These are phyloP conservation scores for Venturia aucupariae DNA, from an alignment of 2,329 filamentous ascomycete genomes.

Conservation along the genomic window DNA sequence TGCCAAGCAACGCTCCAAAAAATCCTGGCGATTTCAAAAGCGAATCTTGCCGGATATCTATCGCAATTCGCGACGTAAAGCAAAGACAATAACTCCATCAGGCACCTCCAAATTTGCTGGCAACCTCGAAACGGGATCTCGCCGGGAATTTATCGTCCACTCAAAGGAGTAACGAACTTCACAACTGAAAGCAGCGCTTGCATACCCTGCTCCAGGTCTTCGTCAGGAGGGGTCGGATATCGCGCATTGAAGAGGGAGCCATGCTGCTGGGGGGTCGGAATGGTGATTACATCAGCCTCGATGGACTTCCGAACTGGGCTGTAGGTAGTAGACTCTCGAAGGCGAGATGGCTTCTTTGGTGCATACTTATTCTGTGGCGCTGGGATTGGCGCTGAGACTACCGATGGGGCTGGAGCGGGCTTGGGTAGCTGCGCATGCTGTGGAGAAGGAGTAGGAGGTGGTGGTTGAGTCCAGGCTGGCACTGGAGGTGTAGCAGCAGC, in stretches of 20 bases:
- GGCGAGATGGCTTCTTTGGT: constrained; percentile 8
- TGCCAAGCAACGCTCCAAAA: not conserved
- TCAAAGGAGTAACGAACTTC: not conserved
- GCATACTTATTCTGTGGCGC: constrained; percentile 2
- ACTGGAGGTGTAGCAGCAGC: not conserved
- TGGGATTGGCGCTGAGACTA: not conserved
- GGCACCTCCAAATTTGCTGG: not conserved
- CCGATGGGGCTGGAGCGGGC: not conserved
- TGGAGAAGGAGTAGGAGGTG: not conserved
- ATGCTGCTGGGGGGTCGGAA: not conserved
- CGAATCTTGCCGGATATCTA: not conserved
- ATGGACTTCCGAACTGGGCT: not conserved
- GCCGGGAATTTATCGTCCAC: not conserved
- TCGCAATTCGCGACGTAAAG: not conserved
- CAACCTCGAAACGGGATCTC: not conserved
- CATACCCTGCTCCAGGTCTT: not conserved
- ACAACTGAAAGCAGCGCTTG: not conserved
- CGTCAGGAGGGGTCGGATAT: not conserved
- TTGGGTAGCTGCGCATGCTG: constrained; percentile 1
- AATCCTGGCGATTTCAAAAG: not conserved
- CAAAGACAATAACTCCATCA: not conserved
- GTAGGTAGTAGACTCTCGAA: constrained; percentile 4
- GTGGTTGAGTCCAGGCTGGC: constrained; percentile 7
- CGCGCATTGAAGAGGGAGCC: not conserved
- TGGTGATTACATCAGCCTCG: not conserved